A percentile compares a stretch with the other conserved stretches of the same genome.
phyloP scores from a whole-genome alignment of 805 yeast species.

The Isabelozyma pseudorhagii region DNA sequence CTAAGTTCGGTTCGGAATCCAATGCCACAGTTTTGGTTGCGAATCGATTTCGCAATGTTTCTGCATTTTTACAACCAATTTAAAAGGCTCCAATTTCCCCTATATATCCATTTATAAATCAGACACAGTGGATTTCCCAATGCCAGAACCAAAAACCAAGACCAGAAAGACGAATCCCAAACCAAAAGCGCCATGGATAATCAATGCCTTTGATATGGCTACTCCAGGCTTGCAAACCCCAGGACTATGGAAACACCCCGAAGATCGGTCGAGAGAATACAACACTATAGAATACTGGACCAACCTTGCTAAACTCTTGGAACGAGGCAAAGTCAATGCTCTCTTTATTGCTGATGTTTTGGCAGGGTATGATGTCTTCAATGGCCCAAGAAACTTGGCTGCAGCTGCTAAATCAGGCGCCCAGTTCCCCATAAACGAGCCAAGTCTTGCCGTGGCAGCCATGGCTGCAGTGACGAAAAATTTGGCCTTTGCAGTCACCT shows the following conservation, averaged over 20 bases:
- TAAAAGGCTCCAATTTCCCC: background rate
- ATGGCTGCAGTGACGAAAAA: slow-evolving; percentile 46
- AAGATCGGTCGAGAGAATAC: slow-evolving; percentile 26
- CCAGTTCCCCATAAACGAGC: slow-evolving; percentile 39
- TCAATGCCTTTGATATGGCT: slow-evolving; percentile 39
- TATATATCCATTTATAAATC: background rate
- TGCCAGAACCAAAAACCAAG: background rate
- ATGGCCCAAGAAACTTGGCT: slow-evolving; percentile 35
- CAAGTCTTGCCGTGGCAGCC: slow-evolving; percentile 32
- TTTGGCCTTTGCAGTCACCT: slow-evolving; percentile 40
- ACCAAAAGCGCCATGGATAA: slow-evolving; percentile 18
- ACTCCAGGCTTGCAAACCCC: slow-evolving; percentile 19
- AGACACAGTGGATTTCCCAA: background rate
- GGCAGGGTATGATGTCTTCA: slow-evolving; percentile 38
- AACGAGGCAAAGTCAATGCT: slow-evolving; percentile 38
- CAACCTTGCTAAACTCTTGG: slow-evolving; percentile 37
- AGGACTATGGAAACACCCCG: slow-evolving; percentile 39
- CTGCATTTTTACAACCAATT: background rate
- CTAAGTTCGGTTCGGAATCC: background rate
- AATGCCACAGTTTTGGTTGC: background rate
- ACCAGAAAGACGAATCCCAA: background rate
- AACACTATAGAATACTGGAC: slow-evolving; percentile 29
- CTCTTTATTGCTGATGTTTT: slow-evolving; percentile 41
- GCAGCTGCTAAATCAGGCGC: slow-evolving; percentile 32
- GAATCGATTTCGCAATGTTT: background rate